These are phyloP conservation scores for Podospora didyma DNA, from an alignment of 495 filamentous ascomycete species.

Conservation along the genomic window DNA sequence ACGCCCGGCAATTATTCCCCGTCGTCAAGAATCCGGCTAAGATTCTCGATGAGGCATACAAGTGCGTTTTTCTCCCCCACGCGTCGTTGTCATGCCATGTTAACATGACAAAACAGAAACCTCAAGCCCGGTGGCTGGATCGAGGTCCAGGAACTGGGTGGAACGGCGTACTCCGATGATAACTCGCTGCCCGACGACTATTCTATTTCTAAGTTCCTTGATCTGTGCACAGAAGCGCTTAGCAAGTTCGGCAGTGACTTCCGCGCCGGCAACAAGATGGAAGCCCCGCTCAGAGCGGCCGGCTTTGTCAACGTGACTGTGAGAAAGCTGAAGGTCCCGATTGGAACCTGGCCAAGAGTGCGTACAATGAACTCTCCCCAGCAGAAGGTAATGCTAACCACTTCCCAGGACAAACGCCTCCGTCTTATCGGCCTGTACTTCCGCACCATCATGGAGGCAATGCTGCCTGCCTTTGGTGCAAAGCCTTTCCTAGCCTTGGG, in stretches of 20 bases:
- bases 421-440: conserved; percentile 49
- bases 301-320: conserved; percentile 54
- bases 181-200: conserved; percentile 25
- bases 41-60: conserved; percentile 25
- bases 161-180: conserved; percentile 29
- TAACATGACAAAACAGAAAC: conserved; percentile 11
- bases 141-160: conserved; percentile 33
- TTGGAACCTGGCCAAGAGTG: conserved; percentile 50
- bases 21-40: conserved; percentile 38
- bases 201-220: conserved; percentile 22
- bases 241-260: conserved; percentile 33
- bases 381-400: no score
- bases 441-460: conserved; percentile 43
- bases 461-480: conserved; percentile 46
- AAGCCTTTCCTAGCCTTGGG: conserved; percentile 43
- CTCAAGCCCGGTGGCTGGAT: conserved; percentile 25
- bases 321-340: conserved; percentile 47
- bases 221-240: conserved; percentile 22
- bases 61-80: conserved; percentile 13
- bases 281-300: conserved; percentile 42
- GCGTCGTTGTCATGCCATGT: no score
- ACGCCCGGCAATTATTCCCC: conserved; percentile 33
- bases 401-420: conserved; percentile 36
- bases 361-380: no score
- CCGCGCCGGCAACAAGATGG: conserved; percentile 41